A percentile compares a stretch with the other conserved stretches of the same genome.
Evolutionary conservation across 2,329 filamentous ascomycete genomes (phyloP).

Genomic region (Zymoseptoria tritici): DNA sequence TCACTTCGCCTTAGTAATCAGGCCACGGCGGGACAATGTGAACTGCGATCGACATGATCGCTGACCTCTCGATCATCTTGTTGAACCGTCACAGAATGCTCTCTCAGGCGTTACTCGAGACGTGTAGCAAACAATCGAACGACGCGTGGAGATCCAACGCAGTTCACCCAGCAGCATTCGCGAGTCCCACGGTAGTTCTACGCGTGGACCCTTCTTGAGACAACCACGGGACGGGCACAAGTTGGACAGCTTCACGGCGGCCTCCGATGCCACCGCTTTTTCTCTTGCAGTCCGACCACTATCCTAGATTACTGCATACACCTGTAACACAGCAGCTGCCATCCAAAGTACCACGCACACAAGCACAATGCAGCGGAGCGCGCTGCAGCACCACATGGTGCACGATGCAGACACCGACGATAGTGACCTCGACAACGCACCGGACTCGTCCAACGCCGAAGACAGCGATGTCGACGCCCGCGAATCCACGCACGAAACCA

Average conservation of each 20-base stretch:
- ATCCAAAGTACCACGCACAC: constrained; percentile 1
- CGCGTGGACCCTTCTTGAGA: background rate
- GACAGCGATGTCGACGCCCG: constrained; percentile 11
- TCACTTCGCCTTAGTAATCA: background rate
- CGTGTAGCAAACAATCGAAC: too few relatives aligned
- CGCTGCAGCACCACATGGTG: constrained; percentile 21
- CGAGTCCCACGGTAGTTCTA: background rate
- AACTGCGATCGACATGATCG: background rate
- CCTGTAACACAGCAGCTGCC: background rate
- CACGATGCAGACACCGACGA: constrained; percentile 21
- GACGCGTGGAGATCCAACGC: too few relatives aligned
- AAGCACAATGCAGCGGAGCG: constrained; percentile 24
- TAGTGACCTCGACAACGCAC: constrained; percentile 18
- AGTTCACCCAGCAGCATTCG: too few relatives aligned
- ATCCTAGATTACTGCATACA: background rate
- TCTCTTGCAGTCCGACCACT: background rate
- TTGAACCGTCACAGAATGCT: background rate
- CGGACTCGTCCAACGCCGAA: constrained; percentile 14
- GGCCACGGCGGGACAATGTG: background rate
- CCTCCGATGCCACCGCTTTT: background rate
- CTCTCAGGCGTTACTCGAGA: background rate
- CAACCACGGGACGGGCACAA: background rate
- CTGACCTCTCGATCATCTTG: too few relatives aligned
- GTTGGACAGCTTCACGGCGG: background rate
- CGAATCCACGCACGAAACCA: constrained; percentile 20